phyloP scores from a whole-genome alignment of 108 stramenopile species.

The Cyclotella baltica region DNA sequence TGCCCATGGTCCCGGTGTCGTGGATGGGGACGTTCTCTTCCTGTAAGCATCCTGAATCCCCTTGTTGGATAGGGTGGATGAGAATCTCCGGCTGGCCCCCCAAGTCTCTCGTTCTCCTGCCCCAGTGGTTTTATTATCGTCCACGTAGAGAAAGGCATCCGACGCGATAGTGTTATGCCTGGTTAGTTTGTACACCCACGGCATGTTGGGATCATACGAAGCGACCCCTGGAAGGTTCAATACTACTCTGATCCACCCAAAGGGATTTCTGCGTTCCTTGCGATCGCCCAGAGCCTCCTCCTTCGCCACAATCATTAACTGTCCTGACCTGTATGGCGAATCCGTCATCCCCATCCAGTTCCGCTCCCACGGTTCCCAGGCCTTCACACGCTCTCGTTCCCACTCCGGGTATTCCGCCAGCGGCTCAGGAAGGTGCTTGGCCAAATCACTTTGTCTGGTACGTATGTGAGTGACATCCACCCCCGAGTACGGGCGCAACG shows the following conservation, averaged over 20 bases:
- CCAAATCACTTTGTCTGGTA: not conserved
- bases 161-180: not conserved
- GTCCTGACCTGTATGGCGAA: conserved; percentile 38
- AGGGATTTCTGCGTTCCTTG: conserved; percentile 2
- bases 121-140: not conserved
- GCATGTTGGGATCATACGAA: conserved; percentile 10
- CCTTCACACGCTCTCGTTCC: not conserved
- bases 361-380: conserved; percentile 30
- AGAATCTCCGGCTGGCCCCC: not conserved
- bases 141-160: not conserved
- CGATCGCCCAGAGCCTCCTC: conserved; percentile 6
- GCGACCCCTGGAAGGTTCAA: conserved; percentile 26
- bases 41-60: conserved; percentile 5
- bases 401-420: not conserved
- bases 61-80: not conserved
- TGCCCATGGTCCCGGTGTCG: not conserved
- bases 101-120: not conserved
- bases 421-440: not conserved
- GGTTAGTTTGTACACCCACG: conserved; percentile 13
- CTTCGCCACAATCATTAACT: conserved; percentile 17
- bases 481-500: conserved; percentile 26
- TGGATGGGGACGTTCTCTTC: not conserved
- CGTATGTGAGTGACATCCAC: conserved; percentile 43
- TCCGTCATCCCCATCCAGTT: conserved; percentile 45
- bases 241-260: conserved; percentile 16